Evolutionary conservation across 2,329 filamentous ascomycete species (phyloP).

Genomic region (Zymoseptoria ardabiliae): DNA sequence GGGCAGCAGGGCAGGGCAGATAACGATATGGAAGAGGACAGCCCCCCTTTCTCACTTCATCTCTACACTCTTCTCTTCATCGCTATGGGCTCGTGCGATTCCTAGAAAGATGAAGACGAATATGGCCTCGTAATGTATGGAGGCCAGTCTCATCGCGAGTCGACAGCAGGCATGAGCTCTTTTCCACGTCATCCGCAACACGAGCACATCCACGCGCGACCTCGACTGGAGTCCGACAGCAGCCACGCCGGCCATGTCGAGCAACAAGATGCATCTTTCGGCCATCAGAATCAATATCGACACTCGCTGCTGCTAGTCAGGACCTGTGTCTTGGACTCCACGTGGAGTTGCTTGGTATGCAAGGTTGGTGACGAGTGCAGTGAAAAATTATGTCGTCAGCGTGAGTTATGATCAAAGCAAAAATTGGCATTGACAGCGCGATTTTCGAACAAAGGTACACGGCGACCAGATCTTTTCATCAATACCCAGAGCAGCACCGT

Average conservation of each 20-base stretch:
- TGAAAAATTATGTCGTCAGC: background rate
- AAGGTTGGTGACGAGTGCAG: background rate
- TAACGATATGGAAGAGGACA: background rate
- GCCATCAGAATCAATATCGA: background rate
- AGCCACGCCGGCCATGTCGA: background rate
- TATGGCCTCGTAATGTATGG: too few relatives aligned
- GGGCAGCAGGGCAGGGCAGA: background rate
- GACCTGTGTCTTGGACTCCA: background rate
- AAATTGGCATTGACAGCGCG: background rate
- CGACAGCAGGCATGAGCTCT: background rate
- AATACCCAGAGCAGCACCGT: background rate
- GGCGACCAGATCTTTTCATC: background rate
- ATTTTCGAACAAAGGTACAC: background rate
- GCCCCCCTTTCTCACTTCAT: background rate
- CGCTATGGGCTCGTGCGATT: background rate
- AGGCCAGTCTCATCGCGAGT: too few relatives aligned
- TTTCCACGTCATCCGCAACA: background rate
- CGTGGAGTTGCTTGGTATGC: background rate
- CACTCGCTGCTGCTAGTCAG: background rate
- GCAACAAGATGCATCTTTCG: background rate
- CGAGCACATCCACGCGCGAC: background rate
- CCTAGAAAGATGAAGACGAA: background rate
- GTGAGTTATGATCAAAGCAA: background rate
- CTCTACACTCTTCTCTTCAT: background rate
- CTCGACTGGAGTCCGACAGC: background rate